Evolutionary conservation across 148 eudicot genomes (phyloP), one percentile per base, ranked within the genome.

Genomic region (Rhododendron mucronatum): DNA sequence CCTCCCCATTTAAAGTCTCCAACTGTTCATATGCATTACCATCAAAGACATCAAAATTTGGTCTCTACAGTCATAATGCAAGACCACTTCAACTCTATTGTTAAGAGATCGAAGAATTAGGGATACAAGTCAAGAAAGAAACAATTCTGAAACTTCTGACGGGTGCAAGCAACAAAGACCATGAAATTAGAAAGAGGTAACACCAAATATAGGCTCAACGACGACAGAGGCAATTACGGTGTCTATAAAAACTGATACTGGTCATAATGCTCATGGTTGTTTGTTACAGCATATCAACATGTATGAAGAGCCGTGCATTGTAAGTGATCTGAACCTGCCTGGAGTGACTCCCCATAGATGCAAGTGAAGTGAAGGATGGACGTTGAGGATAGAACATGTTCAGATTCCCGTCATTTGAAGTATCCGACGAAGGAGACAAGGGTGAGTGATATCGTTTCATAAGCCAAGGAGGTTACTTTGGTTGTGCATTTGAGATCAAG

Each of bases 1-100:
- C 85, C 37, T 85, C 92, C 67, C 84, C 89, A 75, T 77, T 79
- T 78, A 87, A 18, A 35, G 91, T 83, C 57, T 93, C 93, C 88
- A 90, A 67, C 95, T 92, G 88, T 57, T 41, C 41, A 82, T 26
- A 35, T 51, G 16, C 39, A 85, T 39, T 5, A 77, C 82, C n/a
- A 5, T 13, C 15, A 67, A 73, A 28, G 21, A 35, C n/a, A 57
- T 0, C 75, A 16, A 23, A 53, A 35, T 53, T 53, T 30, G 15
- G 15, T 8, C 16, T 80, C 33, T 51, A 33, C 44, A 7, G 13
- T 4, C 3, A 30, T 50, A 50, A 80, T 51, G 59, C 65, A 33
- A 80, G 83, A 8, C 47, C 81, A n/a, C 59, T 78, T 50, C 65
- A 15, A 33, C 10, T 30, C 33, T 18, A 80, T 5, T 12, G 13